phyloP scores from a whole-genome alignment of 108 stramenopile genomes.

The Skeletonema tropicum region DNA sequence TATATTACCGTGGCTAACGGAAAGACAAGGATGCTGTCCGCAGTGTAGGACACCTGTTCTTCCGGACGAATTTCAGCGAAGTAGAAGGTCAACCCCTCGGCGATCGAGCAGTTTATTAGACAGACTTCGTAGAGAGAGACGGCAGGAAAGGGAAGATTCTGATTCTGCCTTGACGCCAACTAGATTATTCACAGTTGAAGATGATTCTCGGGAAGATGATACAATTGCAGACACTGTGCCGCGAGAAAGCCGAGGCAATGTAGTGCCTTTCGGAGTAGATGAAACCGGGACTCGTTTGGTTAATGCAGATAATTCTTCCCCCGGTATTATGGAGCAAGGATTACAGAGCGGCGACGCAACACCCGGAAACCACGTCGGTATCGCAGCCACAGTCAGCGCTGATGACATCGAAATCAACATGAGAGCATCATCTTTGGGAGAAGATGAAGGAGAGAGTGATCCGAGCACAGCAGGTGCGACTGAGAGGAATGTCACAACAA shows the following conservation, averaged over 20 bases:
- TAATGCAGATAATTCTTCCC: not conserved
- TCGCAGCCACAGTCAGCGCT: not conserved
- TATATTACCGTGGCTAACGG: constrained; percentile 86
- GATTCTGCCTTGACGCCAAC: not conserved
- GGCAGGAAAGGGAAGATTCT: not conserved
- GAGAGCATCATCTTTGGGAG: not conserved
- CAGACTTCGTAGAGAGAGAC: not conserved
- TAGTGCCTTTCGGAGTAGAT: constrained; percentile 1
- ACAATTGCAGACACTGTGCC: not conserved
- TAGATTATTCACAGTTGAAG: not conserved
- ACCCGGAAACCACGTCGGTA: not conserved
- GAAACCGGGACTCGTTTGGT: not conserved
- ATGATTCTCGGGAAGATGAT: not conserved
- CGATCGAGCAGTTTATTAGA: not conserved
- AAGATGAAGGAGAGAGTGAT: not conserved
- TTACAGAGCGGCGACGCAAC: not conserved
- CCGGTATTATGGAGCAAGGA: not conserved
- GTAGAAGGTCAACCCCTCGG: not conserved
- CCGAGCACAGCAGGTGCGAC: not conserved
- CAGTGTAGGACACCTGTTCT: constrained; percentile 62
- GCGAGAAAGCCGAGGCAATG: not conserved
- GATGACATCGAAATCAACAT: not conserved
- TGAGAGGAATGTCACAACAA: not conserved
- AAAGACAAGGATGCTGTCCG: constrained; percentile 72
- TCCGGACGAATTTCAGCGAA: constrained; percentile 20